Conservation (phyloP, 805 yeast genomes). For the Hanseniaspora singularis region DNA sequence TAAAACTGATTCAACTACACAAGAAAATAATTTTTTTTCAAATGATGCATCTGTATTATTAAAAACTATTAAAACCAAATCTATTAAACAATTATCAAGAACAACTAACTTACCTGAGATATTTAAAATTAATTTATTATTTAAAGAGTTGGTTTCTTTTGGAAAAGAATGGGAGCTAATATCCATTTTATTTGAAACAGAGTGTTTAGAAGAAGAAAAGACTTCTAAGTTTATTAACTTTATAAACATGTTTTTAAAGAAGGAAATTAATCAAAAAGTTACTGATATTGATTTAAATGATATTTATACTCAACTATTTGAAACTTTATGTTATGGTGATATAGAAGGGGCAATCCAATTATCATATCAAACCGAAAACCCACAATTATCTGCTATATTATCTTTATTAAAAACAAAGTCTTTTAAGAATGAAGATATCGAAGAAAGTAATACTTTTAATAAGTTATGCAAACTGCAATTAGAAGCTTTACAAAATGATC, state of each 20-base stretch:
- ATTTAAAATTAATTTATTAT: neutral
- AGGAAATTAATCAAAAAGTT: neutral
- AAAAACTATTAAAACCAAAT: too few relatives aligned
- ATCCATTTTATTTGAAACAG: neutral
- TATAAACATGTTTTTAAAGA: neutral
- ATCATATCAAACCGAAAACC: neutral
- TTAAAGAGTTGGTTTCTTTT: neutral
- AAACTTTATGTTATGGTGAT: neutral
- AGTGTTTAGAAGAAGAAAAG: neutral
- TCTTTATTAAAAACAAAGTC: too few relatives aligned
- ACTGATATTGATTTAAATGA: neutral
- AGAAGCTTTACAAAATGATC: neutral
- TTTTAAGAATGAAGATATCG: too few relatives aligned
- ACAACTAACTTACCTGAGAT: neutral
- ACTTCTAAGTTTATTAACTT: neutral
- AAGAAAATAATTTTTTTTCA: too few relatives aligned
- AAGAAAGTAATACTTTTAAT: too few relatives aligned
- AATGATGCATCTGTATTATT: too few relatives aligned
- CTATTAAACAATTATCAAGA: too few relatives aligned
- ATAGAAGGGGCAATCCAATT: slow-evolving; percentile 1
- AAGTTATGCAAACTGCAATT: neutral
- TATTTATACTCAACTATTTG: neutral
- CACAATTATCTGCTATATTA: neutral
- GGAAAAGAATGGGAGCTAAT: neutral
- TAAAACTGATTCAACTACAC: too few relatives aligned